Conservation (phyloP, 2,329 filamentous ascomycete genomes). For the Akanthomyces lecanii region DNA sequence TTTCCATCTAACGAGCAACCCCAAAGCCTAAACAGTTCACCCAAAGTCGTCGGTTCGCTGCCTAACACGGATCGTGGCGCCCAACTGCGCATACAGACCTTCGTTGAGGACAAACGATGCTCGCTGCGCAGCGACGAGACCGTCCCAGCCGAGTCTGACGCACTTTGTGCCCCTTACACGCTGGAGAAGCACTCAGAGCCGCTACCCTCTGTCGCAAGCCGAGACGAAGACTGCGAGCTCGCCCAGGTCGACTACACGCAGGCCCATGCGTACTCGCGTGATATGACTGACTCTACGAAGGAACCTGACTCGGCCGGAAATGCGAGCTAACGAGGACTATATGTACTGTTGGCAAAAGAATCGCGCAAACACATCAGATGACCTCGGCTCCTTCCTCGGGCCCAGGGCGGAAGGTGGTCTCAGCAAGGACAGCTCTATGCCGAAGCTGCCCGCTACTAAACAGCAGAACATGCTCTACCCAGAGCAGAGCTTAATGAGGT, state of each 20-base stretch:
- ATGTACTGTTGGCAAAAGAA: constrained; percentile 63
- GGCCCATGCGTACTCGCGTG: constrained; percentile 56
- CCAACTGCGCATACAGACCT: constrained; percentile 42
- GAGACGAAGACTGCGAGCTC: constrained; percentile 21
- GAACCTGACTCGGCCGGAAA: constrained; percentile 86
- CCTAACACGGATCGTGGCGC: background rate
- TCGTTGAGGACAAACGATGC: constrained; percentile 55
- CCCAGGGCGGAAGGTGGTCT: constrained; percentile 33
- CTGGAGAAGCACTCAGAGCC: constrained; percentile 36
- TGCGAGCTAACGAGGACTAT: constrained; percentile 69
- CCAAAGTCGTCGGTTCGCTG: constrained; percentile 13
- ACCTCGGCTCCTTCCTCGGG: constrained; percentile 26
- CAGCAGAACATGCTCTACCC: constrained; percentile 35
- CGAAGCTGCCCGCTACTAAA: constrained; percentile 50
- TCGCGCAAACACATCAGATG: constrained; percentile 31
- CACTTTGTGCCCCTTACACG: constrained; percentile 52
- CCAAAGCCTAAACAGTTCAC: constrained; percentile 17
- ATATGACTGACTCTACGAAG: constrained; percentile 97
- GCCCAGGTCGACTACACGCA: constrained; percentile 44
- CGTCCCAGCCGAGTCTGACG: constrained; percentile 56
- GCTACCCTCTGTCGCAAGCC: constrained; percentile 26
- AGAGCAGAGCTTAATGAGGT: constrained; percentile 55
- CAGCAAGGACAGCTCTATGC: constrained; percentile 54
- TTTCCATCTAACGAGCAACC: constrained; percentile 63
- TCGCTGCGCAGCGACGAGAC: constrained; percentile 53